Conservation (phyloP, 768 basidiomycete genomes). For the Lactifluus hygrophoroides region DNA sequence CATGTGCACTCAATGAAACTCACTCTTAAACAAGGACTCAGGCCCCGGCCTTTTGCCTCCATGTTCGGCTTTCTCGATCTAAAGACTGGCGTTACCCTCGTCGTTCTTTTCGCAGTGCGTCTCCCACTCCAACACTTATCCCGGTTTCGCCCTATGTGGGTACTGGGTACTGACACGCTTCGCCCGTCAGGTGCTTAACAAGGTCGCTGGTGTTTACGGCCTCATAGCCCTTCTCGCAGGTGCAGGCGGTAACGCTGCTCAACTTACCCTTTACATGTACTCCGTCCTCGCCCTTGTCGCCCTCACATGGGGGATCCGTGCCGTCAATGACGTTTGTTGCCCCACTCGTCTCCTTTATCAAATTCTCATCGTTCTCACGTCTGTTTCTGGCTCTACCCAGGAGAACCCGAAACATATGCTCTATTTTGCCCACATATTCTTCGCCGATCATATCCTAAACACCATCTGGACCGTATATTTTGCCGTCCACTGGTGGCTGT, state of each 20-base stretch:
- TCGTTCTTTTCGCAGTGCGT: conserved; percentile 81
- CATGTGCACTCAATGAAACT: conserved; percentile 51
- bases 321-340: conserved; percentile 68
- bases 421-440: conserved; percentile 87
- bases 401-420: conserved; percentile 81
- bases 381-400: conserved; percentile 34
- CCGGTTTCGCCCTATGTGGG: background rate
- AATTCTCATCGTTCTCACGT: conserved; percentile 6
- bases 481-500: conserved; percentile 82
- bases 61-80: conserved; percentile 86
- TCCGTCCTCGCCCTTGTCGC: conserved; percentile 75
- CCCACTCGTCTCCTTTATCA: background rate
- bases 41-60: conserved; percentile 72
- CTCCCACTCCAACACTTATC: conserved; percentile 17
- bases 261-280: conserved; percentile 90
- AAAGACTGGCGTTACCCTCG: conserved; percentile 86
- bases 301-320: conserved; percentile 79
- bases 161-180: conserved; percentile 5
- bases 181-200: conserved; percentile 70
- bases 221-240: conserved; percentile 86
- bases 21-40: conserved; percentile 74
- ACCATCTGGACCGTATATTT: conserved; percentile 93
- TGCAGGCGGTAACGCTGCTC: conserved; percentile 86
- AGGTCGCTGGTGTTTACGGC: conserved; percentile 96
- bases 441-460: conserved; percentile 83